These are phyloP conservation scores for Hypericum perforatum DNA, from an alignment of 345 rosid species.

Conservation along the genomic window DNA sequence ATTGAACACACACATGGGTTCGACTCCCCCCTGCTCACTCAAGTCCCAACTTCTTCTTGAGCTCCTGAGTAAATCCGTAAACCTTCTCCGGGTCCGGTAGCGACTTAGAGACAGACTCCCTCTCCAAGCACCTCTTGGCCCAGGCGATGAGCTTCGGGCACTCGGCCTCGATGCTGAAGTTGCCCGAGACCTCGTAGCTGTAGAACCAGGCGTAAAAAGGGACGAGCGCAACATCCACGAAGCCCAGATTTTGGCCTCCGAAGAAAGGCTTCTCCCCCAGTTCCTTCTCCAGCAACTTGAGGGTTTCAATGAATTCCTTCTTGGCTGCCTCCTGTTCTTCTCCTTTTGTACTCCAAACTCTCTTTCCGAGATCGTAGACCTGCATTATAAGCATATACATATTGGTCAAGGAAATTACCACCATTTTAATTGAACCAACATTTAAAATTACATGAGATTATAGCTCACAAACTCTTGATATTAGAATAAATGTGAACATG, in stretches of 20 bases:
- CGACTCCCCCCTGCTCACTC: neutral
- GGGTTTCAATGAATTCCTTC: constrained; percentile 9
- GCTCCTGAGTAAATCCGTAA: neutral
- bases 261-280: constrained; percentile 10
- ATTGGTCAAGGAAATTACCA: neutral
- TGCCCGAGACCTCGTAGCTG: constrained; percentile 1
- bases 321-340: constrained; percentile 13
- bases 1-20: too few relatives aligned
- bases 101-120: constrained; percentile 3
- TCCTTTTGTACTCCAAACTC: constrained; percentile 11
- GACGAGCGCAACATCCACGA: constrained; percentile 10
- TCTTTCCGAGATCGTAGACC: constrained; percentile 7
- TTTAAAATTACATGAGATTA: neutral
- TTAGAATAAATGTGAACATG: too few relatives aligned
- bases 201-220: constrained; percentile 3
- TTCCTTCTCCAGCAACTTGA: constrained; percentile 14
- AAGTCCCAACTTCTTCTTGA: neutral
- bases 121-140: constrained; percentile 10
- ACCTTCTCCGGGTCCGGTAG: neutral
- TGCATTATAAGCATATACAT: neutral
- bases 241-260: constrained; percentile 9
- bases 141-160: constrained; percentile 10
- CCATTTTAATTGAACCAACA: too few relatives aligned
- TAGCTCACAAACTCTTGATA: too few relatives aligned
- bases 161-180: constrained; percentile 12